Base-by-base conservation (phyloP, 2,329 filamentous ascomycete species). In the Lasiodiplodia citricola region DNA sequence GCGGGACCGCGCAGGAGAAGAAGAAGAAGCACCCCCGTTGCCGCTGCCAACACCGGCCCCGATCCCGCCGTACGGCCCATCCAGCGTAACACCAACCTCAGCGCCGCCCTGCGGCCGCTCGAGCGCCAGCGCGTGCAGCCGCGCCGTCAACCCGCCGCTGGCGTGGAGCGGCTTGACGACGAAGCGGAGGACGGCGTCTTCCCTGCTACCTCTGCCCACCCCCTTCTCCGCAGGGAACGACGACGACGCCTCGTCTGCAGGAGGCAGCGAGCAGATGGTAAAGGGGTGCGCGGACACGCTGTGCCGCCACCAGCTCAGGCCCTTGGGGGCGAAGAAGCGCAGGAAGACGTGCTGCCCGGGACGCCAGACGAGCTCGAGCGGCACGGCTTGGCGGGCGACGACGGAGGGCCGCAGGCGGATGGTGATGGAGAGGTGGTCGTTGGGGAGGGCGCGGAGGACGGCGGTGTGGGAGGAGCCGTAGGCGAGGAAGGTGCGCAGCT, bases 11-110 rank as follows among this genome's bases (percentile, higher is more conserved):
- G 38, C 38, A 41, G 14, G 2, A 16, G 13, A 6, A 16, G 11
- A 13, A 16, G 11, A 13, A 41, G 38, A 41, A 13, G 13, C 21
- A 64, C 62, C 18, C 70, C 60, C 31, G 72, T 31, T 4, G 23
- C 13, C 10, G 3, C 23, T 11, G 11, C 10, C 21, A 2, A n/a
- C n/a, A n/a, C 10, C 50, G 23, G 16, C 44, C 56, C 81, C 80
- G 21, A 87, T 74, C 0, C 87, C 87, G 0, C 88, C 87, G 68
- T 89, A 89, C 0, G 87, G 87, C 0, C 88, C 87, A 51, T 90
- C 87, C 0, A 90, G 70, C 18, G n/a, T 5, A 1, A 47, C 44
- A 0, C 87, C 74, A 0, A 89, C 84, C 0, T 80, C 1, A 86
- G 76, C 44, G 31, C 71, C 13, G 31, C 71, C 13, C 37, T 21